Percentiles rank a stretch among this genome's conserved stretches.
phyloP scores from a whole-genome alignment of 768 basidiomycete genomes.

The Leccinum longicurvipes region DNA sequence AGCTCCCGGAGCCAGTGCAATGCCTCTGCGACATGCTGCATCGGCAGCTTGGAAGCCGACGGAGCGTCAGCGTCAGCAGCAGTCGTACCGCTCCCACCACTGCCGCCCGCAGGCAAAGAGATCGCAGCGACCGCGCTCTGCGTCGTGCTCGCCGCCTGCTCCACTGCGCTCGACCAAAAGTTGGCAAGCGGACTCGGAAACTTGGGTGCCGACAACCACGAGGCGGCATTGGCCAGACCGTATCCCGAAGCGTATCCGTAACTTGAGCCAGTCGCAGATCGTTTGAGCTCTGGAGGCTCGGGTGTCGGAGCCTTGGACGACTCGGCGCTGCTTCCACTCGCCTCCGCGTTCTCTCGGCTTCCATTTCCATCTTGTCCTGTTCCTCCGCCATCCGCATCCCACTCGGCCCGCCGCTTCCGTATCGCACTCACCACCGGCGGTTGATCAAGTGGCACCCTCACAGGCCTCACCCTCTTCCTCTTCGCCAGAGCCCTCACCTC shows the following conservation, averaged over 20 bases:
- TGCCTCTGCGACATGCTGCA: constrained; percentile 81
- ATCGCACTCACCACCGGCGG: constrained; percentile 78
- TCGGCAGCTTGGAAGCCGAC: constrained; percentile 60
- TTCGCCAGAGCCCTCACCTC: constrained; percentile 82
- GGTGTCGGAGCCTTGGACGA: constrained; percentile 19
- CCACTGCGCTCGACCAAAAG: constrained; percentile 73
- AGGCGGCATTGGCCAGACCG: constrained; percentile 22
- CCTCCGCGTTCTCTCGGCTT: constrained; percentile 13
- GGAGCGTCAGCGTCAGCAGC: constrained; percentile 39
- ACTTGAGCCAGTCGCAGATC: not conserved
- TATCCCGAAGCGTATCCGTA: not conserved
- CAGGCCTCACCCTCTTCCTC: constrained; percentile 83
- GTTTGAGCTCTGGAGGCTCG: constrained; percentile 18
- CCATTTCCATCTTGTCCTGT: constrained; percentile 8
- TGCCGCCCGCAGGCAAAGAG: constrained; percentile 45
- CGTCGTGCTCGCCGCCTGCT: constrained; percentile 69
- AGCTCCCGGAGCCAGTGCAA: constrained; percentile 80
- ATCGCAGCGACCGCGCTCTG: constrained; percentile 78
- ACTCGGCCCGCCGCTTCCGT: constrained; percentile 66
- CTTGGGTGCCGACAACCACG: constrained; percentile 59
- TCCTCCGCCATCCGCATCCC: constrained; percentile 53
- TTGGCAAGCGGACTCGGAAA: constrained; percentile 67
- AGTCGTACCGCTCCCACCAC: constrained; percentile 10
- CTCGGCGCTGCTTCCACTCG: constrained; percentile 11
- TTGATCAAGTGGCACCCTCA: constrained; percentile 88